Percentiles rank a stretch among this genome's conserved stretches.
These are phyloP conservation scores for Physcomitrellopsis africana DNA, from an alignment of 225 moss, liverwort and hornwort genomes.

Conservation along the genomic window DNA sequence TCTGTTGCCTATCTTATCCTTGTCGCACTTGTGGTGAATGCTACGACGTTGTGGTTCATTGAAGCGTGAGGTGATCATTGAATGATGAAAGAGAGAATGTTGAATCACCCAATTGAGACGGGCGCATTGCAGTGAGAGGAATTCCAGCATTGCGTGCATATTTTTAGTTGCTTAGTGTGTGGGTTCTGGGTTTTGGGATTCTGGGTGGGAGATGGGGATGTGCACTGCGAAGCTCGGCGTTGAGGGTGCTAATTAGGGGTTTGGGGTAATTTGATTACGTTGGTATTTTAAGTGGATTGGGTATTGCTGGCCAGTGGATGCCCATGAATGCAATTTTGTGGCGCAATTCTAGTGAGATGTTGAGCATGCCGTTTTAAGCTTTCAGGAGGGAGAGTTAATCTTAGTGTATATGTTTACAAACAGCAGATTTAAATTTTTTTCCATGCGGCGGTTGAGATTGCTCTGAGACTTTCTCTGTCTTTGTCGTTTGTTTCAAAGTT, in stretches of 20 bases:
- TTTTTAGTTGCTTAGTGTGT: background rate
- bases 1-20: background rate
- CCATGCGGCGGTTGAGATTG: background rate
- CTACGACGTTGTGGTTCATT: background rate
- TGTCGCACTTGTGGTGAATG: background rate
- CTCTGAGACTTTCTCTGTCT: background rate
- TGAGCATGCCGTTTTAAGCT: background rate
- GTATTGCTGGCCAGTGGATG: background rate
- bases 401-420: background rate
- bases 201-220: background rate
- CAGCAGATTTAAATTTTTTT: background rate
- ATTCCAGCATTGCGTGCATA: background rate
- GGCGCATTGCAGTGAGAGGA: background rate
- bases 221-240: background rate
- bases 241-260: constrained; percentile 1
- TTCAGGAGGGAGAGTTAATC: background rate
- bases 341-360: background rate
- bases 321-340: background rate
- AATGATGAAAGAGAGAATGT: background rate
- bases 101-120: background rate
- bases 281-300: background rate
- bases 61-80: background rate
- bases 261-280: background rate
- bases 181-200: constrained; percentile 8
- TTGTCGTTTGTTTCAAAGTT: background rate